Conservation (phyloP, 768 basidiomycete species). For the Naganishia friedmannii region DNA sequence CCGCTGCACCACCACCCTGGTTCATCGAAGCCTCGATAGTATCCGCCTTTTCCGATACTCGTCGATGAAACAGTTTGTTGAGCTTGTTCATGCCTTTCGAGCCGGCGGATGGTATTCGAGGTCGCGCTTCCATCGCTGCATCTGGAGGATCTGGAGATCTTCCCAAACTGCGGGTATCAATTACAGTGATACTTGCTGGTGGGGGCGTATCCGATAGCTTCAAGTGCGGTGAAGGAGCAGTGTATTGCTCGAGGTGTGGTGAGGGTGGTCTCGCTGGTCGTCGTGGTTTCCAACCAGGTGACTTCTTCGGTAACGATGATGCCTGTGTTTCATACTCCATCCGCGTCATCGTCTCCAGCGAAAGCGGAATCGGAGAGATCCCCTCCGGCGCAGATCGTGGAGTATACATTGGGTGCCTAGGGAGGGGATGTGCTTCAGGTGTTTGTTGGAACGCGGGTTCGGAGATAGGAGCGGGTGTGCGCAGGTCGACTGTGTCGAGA, state of each 20-base stretch:
- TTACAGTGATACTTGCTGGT: conserved; percentile 1
- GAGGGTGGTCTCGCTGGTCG: conserved; percentile 45
- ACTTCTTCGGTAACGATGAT: background rate
- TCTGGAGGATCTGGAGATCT: background rate
- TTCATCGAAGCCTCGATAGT: background rate
- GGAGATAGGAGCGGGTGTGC: conserved; percentile 5
- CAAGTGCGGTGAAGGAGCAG: conserved; percentile 25
- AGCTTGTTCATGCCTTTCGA: conserved; percentile 24
- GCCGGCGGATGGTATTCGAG: background rate
- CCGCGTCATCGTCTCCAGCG: conserved; percentile 43
- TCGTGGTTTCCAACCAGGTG: conserved; percentile 40
- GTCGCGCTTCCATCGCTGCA: background rate
- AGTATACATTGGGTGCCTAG: background rate
- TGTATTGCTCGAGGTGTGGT: conserved; percentile 35
- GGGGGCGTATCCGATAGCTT: conserved; percentile 3
- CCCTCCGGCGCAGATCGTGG: conserved; percentile 23
- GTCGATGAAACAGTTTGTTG: conserved; percentile 29
- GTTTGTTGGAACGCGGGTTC: background rate
- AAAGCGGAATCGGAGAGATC: conserved; percentile 33
- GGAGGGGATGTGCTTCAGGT: background rate
- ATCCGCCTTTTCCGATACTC: conserved; percentile 11
- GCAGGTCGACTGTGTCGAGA: background rate
- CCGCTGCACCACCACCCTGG: background rate
- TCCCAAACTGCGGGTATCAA: background rate
- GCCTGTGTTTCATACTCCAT: conserved; percentile 37